Conservation (phyloP, 2,329 filamentous ascomycete species). For the Ceratocystis colombiana region DNA sequence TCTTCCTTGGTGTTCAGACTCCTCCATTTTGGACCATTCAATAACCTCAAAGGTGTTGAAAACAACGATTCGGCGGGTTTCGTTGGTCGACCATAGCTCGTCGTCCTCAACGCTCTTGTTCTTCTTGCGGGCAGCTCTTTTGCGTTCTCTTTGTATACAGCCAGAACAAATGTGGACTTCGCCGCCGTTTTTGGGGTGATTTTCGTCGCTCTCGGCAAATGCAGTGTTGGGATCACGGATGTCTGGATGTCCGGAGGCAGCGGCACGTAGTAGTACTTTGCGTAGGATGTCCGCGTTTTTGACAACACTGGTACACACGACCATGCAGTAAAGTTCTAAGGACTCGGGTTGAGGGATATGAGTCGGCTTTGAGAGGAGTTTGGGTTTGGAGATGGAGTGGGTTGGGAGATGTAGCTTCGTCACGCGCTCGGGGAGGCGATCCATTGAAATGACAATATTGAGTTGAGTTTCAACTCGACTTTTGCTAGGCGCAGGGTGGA, state of each 20-base stretch:
- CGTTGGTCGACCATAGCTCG: conserved; percentile 71
- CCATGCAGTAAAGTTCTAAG: conserved; percentile 65
- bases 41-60: conserved; percentile 86
- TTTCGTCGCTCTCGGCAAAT: conserved; percentile 47
- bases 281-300: conserved; percentile 55
- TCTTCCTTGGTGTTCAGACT: conserved; percentile 43
- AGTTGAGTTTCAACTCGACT: conserved; percentile 88
- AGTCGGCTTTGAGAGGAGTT: conserved; percentile 66
- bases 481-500: conserved; percentile 25
- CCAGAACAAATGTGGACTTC: conserved; percentile 83
- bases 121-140: conserved; percentile 86
- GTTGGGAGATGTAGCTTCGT: conserved; percentile 76
- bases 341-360: conserved; percentile 59
- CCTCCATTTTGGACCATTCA: conserved; percentile 58
- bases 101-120: conserved; percentile 88
- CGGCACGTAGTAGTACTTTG: conserved; percentile 54
- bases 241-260: conserved; percentile 34
- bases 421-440: conserved; percentile 62
- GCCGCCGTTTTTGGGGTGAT: conserved; percentile 73
- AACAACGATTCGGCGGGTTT: conserved; percentile 72
- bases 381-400: conserved; percentile 89
- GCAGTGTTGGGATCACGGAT: conserved; percentile 29
- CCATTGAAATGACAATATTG: conserved; percentile 70
- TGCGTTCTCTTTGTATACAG: conserved; percentile 86
- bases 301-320: conserved; percentile 92